Base-by-base conservation (phyloP, 768 basidiomycete species). In the Gymnopilus junonius region DNA sequence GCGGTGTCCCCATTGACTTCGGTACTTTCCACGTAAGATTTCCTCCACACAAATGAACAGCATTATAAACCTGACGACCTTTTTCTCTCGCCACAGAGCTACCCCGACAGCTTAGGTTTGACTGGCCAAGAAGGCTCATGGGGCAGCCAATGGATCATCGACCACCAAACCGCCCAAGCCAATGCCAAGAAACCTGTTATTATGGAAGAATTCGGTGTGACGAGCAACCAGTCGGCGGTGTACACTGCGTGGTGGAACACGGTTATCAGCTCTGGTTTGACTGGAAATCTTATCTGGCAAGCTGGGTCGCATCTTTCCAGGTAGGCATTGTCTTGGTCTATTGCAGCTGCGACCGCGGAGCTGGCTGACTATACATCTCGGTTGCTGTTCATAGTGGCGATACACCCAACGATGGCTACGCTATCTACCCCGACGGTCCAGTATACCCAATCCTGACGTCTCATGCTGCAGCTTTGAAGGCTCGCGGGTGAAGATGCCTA, bases 151-250 rank as follows among this genome's bases (percentile, higher is more conserved):
- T 90, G 88, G 88, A 88, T 90, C 68, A 73, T 74, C 1, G 86
- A 88, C 73, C 89, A 90, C 71, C 81, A 82, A 14, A 71, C 79
- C 0, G 79, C 84, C 5, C 83, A 85, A 71, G 81, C 76, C 55
- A 74, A 72, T 3, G 76, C 73, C 42, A 80, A 82, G 67, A 90
- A 91, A 73, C 87, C 89, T 3, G 87, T 86, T 8, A 80, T 90
- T 65, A 65, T 88, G 40, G 88, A 90, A 69, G 89, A 90, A 65
- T 90, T 87, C 65, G 88, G 88, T 35, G 82, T 88, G 4, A 85
- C 85, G 1, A 72, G 63, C 61, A 77, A 77, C 62, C 85, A 85
- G 66, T 63, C 77, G 0, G 71, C 77, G 0, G 82, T 80, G 14
- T 90, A 90, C 71, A 73, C 81, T 23, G 70, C 77, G 20, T 91